A percentile compares a stretch with the other conserved stretches of the same genome.
These are phyloP conservation scores for Nakazawaea ambrosiae DNA, from an alignment of 805 yeast genomes.

Conservation along the genomic window DNA sequence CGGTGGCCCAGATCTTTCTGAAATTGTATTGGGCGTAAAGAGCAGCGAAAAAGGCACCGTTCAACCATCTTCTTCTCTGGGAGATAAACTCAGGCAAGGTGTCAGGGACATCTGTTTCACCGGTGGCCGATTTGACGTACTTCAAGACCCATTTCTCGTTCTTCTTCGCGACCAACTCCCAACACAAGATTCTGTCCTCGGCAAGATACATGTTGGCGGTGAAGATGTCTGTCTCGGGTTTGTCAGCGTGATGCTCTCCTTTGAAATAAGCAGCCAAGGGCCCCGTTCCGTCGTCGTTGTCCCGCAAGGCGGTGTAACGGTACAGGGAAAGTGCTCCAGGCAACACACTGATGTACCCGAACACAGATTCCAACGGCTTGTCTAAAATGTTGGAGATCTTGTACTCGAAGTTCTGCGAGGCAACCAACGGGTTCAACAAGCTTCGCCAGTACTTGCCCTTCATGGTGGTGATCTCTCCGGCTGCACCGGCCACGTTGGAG, in stretches of 20 bases:
- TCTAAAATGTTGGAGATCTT: constrained; percentile 92
- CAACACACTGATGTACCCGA: constrained; percentile 89
- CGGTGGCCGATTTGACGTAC: constrained; percentile 83
- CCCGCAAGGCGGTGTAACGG: constrained; percentile 70
- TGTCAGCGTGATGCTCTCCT: constrained; percentile 76
- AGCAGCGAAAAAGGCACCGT: constrained; percentile 97
- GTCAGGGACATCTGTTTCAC: constrained; percentile 95
- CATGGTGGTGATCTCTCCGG: constrained; percentile 95
- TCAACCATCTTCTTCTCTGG: constrained; percentile 95
- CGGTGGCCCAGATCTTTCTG: constrained; percentile 81
- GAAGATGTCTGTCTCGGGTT: constrained; percentile 67
- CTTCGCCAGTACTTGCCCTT: constrained; percentile 84
- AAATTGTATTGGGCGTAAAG: constrained; percentile 81
- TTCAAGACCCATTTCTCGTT: constrained; percentile 68
- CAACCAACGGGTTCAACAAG: constrained; percentile 82
- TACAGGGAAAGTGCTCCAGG: constrained; percentile 98
- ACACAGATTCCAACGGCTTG: constrained; percentile 91
- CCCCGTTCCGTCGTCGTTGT: constrained; percentile 49
- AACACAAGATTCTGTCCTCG: constrained; percentile 92
- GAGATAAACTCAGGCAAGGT: constrained; percentile 76
- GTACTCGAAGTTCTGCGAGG: constrained; percentile 95
- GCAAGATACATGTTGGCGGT: constrained; percentile 96
- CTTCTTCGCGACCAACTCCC: constrained; percentile 83
- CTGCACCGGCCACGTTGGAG: constrained; percentile 97
- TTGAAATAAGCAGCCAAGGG: constrained; percentile 88